Evolutionary conservation across 345 rosid genomes (phyloP).

Genomic region (Murraya koenigii): DNA sequence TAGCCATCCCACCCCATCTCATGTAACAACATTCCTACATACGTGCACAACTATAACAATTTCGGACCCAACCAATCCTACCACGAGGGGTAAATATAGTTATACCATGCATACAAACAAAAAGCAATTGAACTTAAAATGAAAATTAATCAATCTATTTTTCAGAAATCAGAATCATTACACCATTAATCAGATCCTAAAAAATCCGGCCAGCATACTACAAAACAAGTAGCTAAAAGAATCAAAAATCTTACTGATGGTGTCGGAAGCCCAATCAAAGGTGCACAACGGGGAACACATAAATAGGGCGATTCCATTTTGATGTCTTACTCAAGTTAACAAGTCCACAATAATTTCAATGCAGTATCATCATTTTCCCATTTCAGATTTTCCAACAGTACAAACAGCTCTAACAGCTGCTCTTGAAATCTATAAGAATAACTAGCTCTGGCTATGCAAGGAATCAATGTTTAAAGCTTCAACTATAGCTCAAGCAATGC

Average conservation of each 20-base stretch:
- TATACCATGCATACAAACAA: too few relatives aligned
- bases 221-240: neutral
- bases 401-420: slow-evolving; percentile 5
- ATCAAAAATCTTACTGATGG: neutral
- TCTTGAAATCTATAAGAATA: slow-evolving; percentile 1
- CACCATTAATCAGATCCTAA: neutral
- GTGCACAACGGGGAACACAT: too few relatives aligned
- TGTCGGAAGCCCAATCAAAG: neutral
- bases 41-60: too few relatives aligned
- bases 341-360: neutral
- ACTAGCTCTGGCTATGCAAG: neutral
- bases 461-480: neutral
- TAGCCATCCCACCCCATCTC: neutral
- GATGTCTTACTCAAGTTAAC: neutral
- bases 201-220: neutral
- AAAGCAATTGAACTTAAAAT: too few relatives aligned
- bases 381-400: neutral
- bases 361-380: neutral
- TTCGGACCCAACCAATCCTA: neutral
- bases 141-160: neutral
- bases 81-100: neutral
- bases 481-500: neutral
- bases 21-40: neutral
- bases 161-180: neutral
- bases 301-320: neutral